Conservation (phyloP, 257 asterid species). For the Sherardia arvensis region DNA sequence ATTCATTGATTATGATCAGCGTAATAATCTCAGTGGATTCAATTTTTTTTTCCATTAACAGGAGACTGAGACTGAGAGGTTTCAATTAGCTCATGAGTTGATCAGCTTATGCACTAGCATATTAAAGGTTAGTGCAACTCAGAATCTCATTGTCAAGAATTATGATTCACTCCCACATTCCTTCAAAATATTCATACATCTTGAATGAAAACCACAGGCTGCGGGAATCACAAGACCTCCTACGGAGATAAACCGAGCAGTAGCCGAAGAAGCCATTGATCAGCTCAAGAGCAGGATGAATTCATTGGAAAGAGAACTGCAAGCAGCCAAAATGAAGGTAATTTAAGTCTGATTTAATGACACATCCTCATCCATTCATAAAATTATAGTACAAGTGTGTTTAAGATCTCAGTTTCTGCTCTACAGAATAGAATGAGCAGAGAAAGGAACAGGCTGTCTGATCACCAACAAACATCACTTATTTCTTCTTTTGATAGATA, state of each 20-base stretch:
- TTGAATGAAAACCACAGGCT: slow-evolving; percentile 34
- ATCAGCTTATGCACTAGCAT: slow-evolving; percentile 70
- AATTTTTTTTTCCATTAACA: slow-evolving; percentile 21
- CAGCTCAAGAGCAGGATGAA: slow-evolving; percentile 45
- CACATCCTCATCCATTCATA: background rate
- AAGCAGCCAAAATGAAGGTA: slow-evolving; percentile 80
- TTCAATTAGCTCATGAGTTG: slow-evolving; percentile 85
- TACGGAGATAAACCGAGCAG: slow-evolving; percentile 41
- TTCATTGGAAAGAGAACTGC: slow-evolving; percentile 64
- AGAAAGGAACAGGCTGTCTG: slow-evolving; percentile 59
- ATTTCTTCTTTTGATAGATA: slow-evolving; percentile 64
- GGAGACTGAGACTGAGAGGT: slow-evolving; percentile 84
- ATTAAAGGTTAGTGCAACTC: slow-evolving; percentile 42
- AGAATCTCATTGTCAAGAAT: slow-evolving; percentile 1
- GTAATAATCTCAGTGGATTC: background rate
- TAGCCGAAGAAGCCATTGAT: slow-evolving; percentile 80
- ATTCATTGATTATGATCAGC: background rate
- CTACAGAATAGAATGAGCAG: slow-evolving; percentile 57
- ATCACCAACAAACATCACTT: slow-evolving; percentile 26
- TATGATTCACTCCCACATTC: background rate
- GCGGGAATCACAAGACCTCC: slow-evolving; percentile 72
- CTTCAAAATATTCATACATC: background rate
- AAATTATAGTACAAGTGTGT: background rate
- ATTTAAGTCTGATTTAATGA: background rate
- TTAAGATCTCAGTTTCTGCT: slow-evolving; percentile 15